Evolutionary conservation across 148 eudicot species (phyloP).

Genomic region (Rhododendron ferrugineum): DNA sequence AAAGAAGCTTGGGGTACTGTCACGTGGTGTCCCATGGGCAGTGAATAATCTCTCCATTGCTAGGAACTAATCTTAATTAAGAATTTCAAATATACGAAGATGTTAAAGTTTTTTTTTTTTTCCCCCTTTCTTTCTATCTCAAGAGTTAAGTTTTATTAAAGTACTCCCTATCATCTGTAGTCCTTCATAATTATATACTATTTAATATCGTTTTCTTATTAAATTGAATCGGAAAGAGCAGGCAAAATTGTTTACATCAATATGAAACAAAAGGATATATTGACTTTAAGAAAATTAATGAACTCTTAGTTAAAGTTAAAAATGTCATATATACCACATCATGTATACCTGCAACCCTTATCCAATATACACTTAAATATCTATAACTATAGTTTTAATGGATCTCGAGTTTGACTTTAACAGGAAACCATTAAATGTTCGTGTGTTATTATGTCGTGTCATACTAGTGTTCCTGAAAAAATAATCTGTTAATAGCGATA

Average conservation of each 20-base stretch:
- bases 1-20: too few species aligned
- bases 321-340: neutral
- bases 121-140: too few species aligned
- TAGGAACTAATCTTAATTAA: too few species aligned
- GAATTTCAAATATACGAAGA: neutral
- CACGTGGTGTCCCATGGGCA: too few species aligned
- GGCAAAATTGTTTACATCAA: neutral
- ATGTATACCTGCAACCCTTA: neutral
- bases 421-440: neutral
- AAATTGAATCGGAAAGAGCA: neutral
- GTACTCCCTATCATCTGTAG: too few species aligned
- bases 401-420: neutral
- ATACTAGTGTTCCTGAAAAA: neutral
- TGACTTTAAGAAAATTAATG: neutral
- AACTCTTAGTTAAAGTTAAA: neutral
- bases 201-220: too few species aligned
- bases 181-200: neutral
- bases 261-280: neutral
- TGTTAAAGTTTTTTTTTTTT: too few species aligned
- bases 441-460: neutral
- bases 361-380: neutral
- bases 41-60: too few species aligned
- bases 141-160: neutral
- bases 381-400: neutral
- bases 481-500: neutral